Base-by-base conservation (phyloP, 1,139 yeast species). In the Diutina ranongensis region DNA sequence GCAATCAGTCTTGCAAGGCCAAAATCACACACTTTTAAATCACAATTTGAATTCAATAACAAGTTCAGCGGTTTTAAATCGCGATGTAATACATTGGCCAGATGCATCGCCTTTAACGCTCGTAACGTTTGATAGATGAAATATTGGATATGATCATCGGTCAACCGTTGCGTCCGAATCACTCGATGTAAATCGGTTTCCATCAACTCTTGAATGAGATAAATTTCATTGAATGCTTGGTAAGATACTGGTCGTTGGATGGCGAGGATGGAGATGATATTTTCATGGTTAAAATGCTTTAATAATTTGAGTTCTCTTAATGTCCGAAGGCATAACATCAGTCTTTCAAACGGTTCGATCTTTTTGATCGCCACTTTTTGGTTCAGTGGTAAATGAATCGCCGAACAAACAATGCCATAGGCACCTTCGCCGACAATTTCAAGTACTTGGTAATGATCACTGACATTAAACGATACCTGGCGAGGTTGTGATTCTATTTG, bases 381-480 rank as follows among this genome's bases (percentile, higher is more conserved):
- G 49, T 83, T 81, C 7, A 94, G 77, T 3, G 97, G 97, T 55
- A 78, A 76, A 63, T 92, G 95, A 16, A 83, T 65, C 0, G 97
- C 98, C 22, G 94, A 81, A 58, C 97, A 89, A 19, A 92, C 98
- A 15, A 92, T 78, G 3, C 98, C 98, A 57, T 92, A 92, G 1
- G 98, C 98, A n/a, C 98, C 98, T 61, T 89, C 97, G 5, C 98
- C 98, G 32, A 55, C 85, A 16, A 89, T 78, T 55, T 85, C 94
- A 40, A 80, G 69, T 45, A 89, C 79, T 60, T 86, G 87, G 61
- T 89, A 89, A 57, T 85, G 87, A 49, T 85, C 86, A 40, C 94
- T 82, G 22, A 92, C 94, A 57, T 88, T 87, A 67, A 89, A 89
- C 18, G 42, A 18, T 21, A 44, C 40, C 12, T 21, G 41, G 8